Percentiles rank a stretch among this genome's conserved stretches.
These are phyloP conservation scores for Austropuccinia psidii DNA, from an alignment of 1,284 basidiomycete species.

Conservation along the genomic window DNA sequence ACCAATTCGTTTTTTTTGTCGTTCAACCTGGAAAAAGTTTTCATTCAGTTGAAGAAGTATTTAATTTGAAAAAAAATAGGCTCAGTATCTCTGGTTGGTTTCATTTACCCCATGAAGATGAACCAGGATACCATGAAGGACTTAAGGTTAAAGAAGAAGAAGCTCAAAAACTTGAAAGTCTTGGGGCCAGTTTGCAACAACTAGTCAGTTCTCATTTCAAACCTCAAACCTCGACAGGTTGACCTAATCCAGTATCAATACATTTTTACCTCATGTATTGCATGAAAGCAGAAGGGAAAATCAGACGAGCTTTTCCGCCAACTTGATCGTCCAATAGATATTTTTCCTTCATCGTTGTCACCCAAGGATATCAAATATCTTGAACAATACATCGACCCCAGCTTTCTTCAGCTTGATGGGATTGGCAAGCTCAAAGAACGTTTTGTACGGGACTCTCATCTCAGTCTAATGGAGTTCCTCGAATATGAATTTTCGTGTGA, in stretches of 20 bases:
- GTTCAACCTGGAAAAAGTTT: constrained; percentile 72
- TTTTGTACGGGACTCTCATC: constrained; percentile 79
- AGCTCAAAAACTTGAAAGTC: constrained; percentile 18
- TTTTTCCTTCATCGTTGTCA: not conserved
- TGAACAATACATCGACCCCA: constrained; percentile 70
- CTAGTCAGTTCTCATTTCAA: constrained; percentile 19
- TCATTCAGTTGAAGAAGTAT: constrained; percentile 94
- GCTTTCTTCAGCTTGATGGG: constrained; percentile 74
- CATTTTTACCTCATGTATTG: not conserved
- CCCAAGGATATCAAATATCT: constrained; percentile 43
- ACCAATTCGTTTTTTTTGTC: constrained; percentile 93
- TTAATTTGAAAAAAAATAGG: constrained; percentile 59
- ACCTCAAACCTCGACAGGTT: not conserved
- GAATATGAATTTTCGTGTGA: constrained; percentile 59
- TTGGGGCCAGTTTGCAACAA: constrained; percentile 36
- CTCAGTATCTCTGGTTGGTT: constrained; percentile 89
- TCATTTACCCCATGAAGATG: constrained; percentile 32
- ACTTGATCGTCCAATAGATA: not conserved
- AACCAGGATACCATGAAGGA: constrained; percentile 4
- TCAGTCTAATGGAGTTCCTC: constrained; percentile 84
- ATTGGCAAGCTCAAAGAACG: constrained; percentile 71
- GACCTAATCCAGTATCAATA: not conserved
- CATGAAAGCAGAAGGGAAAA: constrained; percentile 27
- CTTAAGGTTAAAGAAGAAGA: constrained; percentile 15
- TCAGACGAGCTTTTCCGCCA: not conserved